Conservation (phyloP, 2,329 filamentous ascomycete species). For the Alternaria burnsii region DNA sequence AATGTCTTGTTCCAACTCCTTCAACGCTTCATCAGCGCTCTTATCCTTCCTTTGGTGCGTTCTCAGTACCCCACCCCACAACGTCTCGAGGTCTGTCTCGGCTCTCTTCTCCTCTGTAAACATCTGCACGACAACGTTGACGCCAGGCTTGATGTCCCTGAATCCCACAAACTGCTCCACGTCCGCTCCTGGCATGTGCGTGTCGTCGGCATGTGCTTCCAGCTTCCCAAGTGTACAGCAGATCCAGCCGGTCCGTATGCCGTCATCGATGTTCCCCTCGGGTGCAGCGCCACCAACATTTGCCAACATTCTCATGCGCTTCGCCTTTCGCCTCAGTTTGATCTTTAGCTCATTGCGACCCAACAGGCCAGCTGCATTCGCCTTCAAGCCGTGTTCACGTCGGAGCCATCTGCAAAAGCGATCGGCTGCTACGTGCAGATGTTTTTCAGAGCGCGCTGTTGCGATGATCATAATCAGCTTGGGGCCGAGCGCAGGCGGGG, state of each 20-base stretch:
- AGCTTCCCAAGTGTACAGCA: conserved; percentile 87
- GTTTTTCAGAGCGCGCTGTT: conserved; percentile 89
- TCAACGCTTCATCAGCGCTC: conserved; percentile 40
- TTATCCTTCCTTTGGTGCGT: conserved; percentile 52
- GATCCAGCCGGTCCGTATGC: conserved; percentile 92
- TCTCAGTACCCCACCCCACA: conserved; percentile 65
- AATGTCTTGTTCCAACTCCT: conserved; percentile 31
- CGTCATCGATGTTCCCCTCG: conserved; percentile 75
- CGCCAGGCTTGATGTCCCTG: conserved; percentile 65
- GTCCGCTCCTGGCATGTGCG: conserved; percentile 38
- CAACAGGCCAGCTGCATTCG: conserved; percentile 85
- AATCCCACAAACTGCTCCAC: conserved; percentile 77
- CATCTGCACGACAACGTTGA: conserved; percentile 74
- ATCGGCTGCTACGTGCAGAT: conserved; percentile 89
- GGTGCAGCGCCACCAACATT: conserved; percentile 65
- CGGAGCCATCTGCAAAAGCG: conserved; percentile 88
- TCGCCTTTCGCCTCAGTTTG: conserved; percentile 80
- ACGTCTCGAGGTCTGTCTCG: conserved; percentile 71
- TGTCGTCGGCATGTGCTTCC: conserved; percentile 60
- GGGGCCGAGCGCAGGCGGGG: conserved; percentile 84
- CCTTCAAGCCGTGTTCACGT: conserved; percentile 73
- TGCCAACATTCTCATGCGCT: conserved; percentile 81
- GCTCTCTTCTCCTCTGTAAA: conserved; percentile 74
- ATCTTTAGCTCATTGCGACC: conserved; percentile 91
- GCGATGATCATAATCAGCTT: conserved; percentile 93